phyloP scores from a whole-genome alignment of 768 basidiomycete genomes.

The Rhodotorula graminis region DNA sequence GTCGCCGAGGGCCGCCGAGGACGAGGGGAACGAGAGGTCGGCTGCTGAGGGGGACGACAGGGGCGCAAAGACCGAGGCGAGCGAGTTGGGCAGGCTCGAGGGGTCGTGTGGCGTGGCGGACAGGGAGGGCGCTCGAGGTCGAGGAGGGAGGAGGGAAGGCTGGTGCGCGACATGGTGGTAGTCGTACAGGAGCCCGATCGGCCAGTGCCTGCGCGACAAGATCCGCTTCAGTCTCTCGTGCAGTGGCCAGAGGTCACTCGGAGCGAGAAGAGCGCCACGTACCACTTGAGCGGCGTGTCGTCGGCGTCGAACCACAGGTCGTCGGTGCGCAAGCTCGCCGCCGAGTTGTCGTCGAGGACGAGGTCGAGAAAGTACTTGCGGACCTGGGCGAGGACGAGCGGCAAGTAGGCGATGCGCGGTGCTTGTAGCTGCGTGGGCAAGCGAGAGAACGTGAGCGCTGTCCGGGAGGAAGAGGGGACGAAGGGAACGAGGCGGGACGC shows the following conservation, averaged over 20 bases:
- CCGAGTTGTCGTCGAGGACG: constrained; percentile 80
- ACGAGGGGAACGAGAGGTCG: constrained; percentile 46
- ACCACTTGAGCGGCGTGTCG: constrained; percentile 74
- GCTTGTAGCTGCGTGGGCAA: constrained; percentile 53
- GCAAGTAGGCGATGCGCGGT: constrained; percentile 86
- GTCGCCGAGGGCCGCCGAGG: not conserved
- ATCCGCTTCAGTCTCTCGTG: not conserved
- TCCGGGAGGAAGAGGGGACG: not conserved
- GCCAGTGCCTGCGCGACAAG: constrained; percentile 76
- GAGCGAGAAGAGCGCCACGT: constrained; percentile 42
- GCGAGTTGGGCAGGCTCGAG: constrained; percentile 35
- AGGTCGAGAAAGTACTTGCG: constrained; percentile 83
- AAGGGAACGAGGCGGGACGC: constrained; percentile 1
- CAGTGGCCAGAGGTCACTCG: not conserved
- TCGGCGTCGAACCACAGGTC: constrained; percentile 98
- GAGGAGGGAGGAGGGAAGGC: constrained; percentile 25
- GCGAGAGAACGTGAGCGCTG: not conserved
- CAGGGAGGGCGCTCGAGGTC: not conserved
- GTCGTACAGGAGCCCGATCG: constrained; percentile 88
- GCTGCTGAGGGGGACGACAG: not conserved
- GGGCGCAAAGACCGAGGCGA: constrained; percentile 13
- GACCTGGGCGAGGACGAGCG: constrained; percentile 82
- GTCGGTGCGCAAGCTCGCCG: constrained; percentile 70
- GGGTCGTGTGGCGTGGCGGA: not conserved
- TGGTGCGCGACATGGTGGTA: constrained; percentile 58